A percentile compares a stretch with the other conserved stretches of the same genome.
Evolutionary conservation across 2,329 filamentous ascomycete genomes (phyloP).

Genomic region (Elsinoe necatrix): DNA sequence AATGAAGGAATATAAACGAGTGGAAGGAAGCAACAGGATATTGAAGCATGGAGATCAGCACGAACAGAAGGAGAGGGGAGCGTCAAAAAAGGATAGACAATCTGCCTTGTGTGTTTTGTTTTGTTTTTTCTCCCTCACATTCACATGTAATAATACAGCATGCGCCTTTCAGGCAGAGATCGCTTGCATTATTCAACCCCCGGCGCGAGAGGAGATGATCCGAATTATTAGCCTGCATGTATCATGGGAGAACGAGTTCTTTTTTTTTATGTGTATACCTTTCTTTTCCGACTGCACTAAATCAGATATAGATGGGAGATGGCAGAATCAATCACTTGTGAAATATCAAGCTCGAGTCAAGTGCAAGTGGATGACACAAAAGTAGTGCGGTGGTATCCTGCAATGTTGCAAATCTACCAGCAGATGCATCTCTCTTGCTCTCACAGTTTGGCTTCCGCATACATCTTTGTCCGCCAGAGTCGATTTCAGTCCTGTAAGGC

Average conservation of each 20-base stretch:
- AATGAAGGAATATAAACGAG: not conserved
- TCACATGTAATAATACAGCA: not conserved
- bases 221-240: not conserved
- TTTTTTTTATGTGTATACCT: too few species aligned
- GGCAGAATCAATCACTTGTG: not conserved
- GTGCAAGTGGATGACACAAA: too few species aligned
- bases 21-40: not conserved
- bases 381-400: too few species aligned
- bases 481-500: too few species aligned
- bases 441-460: too few species aligned
- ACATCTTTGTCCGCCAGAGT: too few species aligned
- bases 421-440: too few species aligned
- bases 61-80: not conserved
- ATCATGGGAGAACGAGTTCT: slow-evolving; percentile 4
- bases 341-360: not conserved
- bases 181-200: not conserved
- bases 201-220: not conserved
- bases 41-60: not conserved
- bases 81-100: not conserved
- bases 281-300: not conserved
- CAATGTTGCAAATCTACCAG: too few species aligned
- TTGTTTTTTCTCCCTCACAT: not conserved
- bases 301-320: not conserved
- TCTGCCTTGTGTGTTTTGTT: not conserved
- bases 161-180: not conserved